Evolutionary conservation across 2,329 filamentous ascomycete species (phyloP), one percentile per base, ranked within the genome.

Genomic region (Penicillium sp.): DNA sequence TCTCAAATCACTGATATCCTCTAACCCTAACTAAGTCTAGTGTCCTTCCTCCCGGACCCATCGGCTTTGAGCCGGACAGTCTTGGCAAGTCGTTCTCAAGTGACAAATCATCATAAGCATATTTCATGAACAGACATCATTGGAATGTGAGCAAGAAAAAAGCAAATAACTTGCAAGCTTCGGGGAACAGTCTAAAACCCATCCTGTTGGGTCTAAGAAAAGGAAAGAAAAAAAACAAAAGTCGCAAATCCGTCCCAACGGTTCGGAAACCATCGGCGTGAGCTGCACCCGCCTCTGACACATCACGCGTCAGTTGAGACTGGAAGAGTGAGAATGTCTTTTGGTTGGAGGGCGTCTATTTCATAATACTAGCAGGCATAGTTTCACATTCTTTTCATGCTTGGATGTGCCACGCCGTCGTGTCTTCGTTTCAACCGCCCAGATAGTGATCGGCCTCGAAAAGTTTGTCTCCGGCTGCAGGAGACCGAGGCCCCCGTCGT

Each of bases 221-320:
- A 35, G 14, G 7, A 25, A 25, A 25, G 7, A 4, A 25, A 25
- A 25, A 25, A 25, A 25, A 22, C 19, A 3, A 5, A 27, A 28
- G 4, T 27, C 34, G 11, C 27, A 11, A 11, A 31, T 48, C 36
- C 37, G 31, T 14, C 40, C 46, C 46, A 52, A 41, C 50, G 46
- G 50, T 50, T 39, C 41, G 50, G 49, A 43, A 30, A 12, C 16
- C 35, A 25, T 52, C 14, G 31, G 29, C 34, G 38, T 34, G 16
- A 35, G 22, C 18, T 49, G 40, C 40, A 44, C 29, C 31, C 48
- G 38, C 39, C 28, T 65, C 57, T 64, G 64, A 67, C 55, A 54
- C 59, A 63, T 67, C 64, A 66, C 60, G 61, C 60, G 61, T 64
- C 64, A 62, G 55, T 57, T 51, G 34, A 53, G 45, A 49, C 54